phyloP scores from a whole-genome alignment of 495 filamentous ascomycete species.

The Coniosporium apollinis region DNA sequence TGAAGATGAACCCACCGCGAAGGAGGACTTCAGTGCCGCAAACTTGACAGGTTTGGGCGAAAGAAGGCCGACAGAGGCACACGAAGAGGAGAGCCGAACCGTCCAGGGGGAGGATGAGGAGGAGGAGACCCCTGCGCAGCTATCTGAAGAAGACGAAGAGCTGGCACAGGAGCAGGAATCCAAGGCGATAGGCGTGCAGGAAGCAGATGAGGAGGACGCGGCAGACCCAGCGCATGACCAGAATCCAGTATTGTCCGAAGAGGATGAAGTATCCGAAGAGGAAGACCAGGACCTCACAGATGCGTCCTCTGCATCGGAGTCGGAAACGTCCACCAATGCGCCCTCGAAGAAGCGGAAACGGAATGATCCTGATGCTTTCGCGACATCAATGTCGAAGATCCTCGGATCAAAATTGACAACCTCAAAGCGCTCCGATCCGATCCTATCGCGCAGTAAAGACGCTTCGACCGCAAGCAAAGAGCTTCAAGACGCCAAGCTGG shows the following conservation, averaged over 20 bases:
- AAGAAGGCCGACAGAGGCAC: too few relatives aligned
- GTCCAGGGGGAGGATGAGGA: background rate
- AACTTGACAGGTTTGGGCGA: too few relatives aligned
- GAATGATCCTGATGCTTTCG: conserved; percentile 81
- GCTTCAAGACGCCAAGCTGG: conserved; percentile 56
- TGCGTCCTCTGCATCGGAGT: conserved; percentile 2
- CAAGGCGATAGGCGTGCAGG: background rate
- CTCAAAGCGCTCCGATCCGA: conserved; percentile 66
- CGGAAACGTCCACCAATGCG: conserved; percentile 9
- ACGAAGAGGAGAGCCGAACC: too few relatives aligned
- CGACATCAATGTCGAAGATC: conserved; percentile 81
- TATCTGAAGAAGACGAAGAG: background rate
- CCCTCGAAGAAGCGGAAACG: conserved; percentile 40
- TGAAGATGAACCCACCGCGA: conserved; percentile 20
- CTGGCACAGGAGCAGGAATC: too few relatives aligned
- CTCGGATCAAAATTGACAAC: conserved; percentile 69
- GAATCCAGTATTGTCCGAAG: background rate
- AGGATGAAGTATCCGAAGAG: conserved; percentile 13
- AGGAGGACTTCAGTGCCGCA: background rate
- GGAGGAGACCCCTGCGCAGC: background rate
- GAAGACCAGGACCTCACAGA: conserved; percentile 1
- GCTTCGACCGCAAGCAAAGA: conserved; percentile 49
- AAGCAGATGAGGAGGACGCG: conserved; percentile 26
- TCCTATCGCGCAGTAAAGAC: conserved; percentile 59
- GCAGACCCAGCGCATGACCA: conserved; percentile 10